Conservation (phyloP, 2,329 filamentous ascomycete genomes). For the Sclerotiophoma versabilis region DNA sequence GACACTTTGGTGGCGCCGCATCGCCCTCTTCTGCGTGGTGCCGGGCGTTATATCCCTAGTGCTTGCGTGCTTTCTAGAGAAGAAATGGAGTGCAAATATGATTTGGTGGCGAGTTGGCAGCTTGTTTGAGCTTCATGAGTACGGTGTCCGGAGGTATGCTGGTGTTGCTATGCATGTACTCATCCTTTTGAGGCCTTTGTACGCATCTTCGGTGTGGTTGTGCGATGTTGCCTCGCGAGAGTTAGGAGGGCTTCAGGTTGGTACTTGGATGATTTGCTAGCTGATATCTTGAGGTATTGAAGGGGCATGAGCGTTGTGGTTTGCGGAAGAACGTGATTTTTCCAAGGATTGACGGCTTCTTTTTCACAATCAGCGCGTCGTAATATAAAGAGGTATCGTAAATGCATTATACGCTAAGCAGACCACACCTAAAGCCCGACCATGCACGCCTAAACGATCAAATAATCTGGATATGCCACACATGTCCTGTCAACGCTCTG, state of each 20-base stretch:
- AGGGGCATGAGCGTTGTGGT: background rate
- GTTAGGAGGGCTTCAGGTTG: background rate
- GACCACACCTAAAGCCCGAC: slow-evolving; percentile 7
- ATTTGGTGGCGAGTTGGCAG: background rate
- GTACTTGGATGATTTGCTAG: slow-evolving; percentile 5
- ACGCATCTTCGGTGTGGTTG: background rate
- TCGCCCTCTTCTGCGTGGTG: background rate
- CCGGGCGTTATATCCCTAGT: background rate
- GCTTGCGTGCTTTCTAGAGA: background rate
- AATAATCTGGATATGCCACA: background rate
- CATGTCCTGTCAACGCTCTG: background rate
- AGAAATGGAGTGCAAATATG: background rate
- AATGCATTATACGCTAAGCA: slow-evolving; percentile 19
- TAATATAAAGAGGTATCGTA: background rate
- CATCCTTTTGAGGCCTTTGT: background rate
- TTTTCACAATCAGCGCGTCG: background rate
- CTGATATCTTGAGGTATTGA: background rate
- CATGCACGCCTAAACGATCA: slow-evolving; percentile 17
- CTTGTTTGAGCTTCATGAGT: background rate
- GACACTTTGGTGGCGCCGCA: background rate
- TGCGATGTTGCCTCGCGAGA: background rate
- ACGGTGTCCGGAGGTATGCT: background rate
- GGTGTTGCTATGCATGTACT: background rate
- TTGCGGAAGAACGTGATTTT: too few relatives aligned
- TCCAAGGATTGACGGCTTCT: background rate